Conservation (phyloP, 306 rosid genomes). For the Neltuma alba region DNA sequence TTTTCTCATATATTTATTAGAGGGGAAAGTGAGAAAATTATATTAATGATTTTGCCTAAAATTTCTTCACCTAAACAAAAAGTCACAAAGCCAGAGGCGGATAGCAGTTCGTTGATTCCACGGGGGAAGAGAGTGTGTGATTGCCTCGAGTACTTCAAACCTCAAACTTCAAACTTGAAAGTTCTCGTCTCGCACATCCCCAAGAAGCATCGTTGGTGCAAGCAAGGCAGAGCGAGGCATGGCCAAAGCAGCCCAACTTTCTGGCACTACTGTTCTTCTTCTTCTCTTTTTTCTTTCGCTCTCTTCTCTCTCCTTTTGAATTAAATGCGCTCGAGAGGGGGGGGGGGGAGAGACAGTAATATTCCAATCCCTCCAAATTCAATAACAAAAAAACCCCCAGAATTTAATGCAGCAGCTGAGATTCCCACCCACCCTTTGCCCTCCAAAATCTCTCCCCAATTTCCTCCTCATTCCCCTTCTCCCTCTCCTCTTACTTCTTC, state of each 20-base stretch:
- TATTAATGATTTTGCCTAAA: too few species aligned
- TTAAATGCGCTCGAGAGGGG: conserved; percentile 12
- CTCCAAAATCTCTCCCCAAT: conserved; percentile 38
- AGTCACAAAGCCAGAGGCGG: too few species aligned
- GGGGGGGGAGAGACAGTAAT: too few species aligned
- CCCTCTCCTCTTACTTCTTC: neutral
- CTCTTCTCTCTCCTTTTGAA: neutral
- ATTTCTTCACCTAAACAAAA: too few species aligned
- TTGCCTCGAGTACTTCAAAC: neutral
- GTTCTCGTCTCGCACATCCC: neutral
- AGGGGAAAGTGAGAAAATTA: too few species aligned
- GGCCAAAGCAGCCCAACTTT: neutral
- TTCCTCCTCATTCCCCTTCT: conserved; percentile 29
- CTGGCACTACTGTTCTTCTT: neutral
- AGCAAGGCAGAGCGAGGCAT: neutral
- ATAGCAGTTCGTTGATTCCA: too few species aligned
- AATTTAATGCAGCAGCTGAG: conserved; percentile 80
- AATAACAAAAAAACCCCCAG: conserved; percentile 29
- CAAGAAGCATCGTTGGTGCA: neutral
- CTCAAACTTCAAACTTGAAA: too few species aligned
- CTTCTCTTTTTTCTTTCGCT: neutral
- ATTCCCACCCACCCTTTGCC: conserved; percentile 62
- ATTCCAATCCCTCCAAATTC: neutral
- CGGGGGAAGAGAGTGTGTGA: neutral
- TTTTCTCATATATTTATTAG: too few species aligned